Evolutionary conservation across 805 yeast species (phyloP).

Genomic region (Saturnispora besseyi): DNA sequence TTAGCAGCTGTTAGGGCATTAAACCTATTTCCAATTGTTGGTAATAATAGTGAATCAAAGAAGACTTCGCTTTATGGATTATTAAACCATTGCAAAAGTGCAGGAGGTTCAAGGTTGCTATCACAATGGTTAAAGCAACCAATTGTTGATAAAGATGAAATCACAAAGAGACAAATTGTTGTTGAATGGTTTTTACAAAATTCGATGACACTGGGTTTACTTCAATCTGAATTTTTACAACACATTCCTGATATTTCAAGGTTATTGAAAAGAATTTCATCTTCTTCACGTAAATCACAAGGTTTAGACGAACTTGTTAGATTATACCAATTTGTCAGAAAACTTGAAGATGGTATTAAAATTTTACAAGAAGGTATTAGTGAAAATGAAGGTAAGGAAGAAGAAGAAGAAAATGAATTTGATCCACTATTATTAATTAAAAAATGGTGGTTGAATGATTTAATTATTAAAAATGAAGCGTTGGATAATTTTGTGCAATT

Average conservation of each 20-base stretch:
- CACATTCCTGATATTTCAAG: constrained; percentile 79
- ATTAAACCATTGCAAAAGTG: constrained; percentile 78
- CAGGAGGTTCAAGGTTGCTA: constrained; percentile 79
- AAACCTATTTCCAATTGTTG: constrained; percentile 64
- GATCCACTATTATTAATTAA: constrained; percentile 30
- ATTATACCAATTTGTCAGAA: constrained; percentile 68
- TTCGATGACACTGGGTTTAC: constrained; percentile 50
- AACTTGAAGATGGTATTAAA: constrained; percentile 59
- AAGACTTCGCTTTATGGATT: constrained; percentile 64
- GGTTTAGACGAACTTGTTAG: constrained; percentile 83
- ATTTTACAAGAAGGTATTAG: constrained; percentile 38
- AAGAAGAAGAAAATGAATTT: constrained; percentile 12
- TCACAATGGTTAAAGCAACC: constrained; percentile 98
- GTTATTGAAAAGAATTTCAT: constrained; percentile 55
- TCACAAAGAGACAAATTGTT: constrained; percentile 59
- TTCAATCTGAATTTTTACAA: constrained; percentile 59
- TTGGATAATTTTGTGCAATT: constrained; percentile 68
- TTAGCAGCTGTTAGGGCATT: constrained; percentile 83
- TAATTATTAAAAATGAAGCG: constrained; percentile 40
- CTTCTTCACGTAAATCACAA: constrained; percentile 26
- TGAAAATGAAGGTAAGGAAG: neutral
- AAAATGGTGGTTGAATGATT: constrained; percentile 48
- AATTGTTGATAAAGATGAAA: constrained; percentile 51
- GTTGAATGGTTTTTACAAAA: constrained; percentile 72
- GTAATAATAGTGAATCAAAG: constrained; percentile 29